These are phyloP conservation scores for Nitzschia inconspicua DNA, from an alignment of 108 stramenopile species.

Conservation along the genomic window DNA sequence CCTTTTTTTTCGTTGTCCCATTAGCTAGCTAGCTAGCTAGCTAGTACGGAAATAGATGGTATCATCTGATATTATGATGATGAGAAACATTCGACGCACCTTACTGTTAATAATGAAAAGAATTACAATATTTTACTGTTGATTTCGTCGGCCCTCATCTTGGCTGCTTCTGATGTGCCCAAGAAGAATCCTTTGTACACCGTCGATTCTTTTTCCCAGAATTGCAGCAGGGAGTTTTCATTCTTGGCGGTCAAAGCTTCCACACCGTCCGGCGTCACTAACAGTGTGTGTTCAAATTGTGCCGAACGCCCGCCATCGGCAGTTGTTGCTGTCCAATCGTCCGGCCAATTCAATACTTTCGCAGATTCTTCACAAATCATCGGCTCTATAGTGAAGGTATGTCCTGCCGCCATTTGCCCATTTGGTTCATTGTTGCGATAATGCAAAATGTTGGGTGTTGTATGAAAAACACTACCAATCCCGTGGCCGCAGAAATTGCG, in stretches of 20 bases:
- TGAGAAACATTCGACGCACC: too few relatives aligned
- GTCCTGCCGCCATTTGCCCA: constrained; percentile 88
- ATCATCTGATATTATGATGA: too few relatives aligned
- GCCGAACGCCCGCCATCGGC: constrained; percentile 81
- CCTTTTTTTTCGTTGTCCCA: too few relatives aligned
- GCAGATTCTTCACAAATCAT: constrained; percentile 96
- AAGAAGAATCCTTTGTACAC: constrained; percentile 75
- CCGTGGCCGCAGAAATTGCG: constrained; percentile 95
- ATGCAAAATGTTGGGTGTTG: constrained; percentile 93
- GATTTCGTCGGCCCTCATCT: constrained; percentile 34
- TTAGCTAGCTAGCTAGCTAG: too few relatives aligned
- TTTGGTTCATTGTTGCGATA: constrained; percentile 88
- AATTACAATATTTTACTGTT: constrained; percentile 35
- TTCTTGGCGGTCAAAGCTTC: constrained; percentile 87
- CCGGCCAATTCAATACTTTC: constrained; percentile 82
- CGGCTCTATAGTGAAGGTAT: constrained; percentile 99
- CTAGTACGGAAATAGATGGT: too few relatives aligned
- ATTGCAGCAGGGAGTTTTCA: constrained; percentile 72
- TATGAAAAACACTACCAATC: constrained; percentile 93
- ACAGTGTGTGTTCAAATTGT: constrained; percentile 94
- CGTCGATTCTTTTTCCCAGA: constrained; percentile 83
- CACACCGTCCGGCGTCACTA: constrained; percentile 86
- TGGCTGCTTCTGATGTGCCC: constrained; percentile 60
- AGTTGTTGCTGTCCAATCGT: constrained; percentile 97
- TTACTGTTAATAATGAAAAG: too few relatives aligned